Base-by-base conservation (phyloP, 192 early-diverging fungal genomes). In the Dispira simplex region DNA sequence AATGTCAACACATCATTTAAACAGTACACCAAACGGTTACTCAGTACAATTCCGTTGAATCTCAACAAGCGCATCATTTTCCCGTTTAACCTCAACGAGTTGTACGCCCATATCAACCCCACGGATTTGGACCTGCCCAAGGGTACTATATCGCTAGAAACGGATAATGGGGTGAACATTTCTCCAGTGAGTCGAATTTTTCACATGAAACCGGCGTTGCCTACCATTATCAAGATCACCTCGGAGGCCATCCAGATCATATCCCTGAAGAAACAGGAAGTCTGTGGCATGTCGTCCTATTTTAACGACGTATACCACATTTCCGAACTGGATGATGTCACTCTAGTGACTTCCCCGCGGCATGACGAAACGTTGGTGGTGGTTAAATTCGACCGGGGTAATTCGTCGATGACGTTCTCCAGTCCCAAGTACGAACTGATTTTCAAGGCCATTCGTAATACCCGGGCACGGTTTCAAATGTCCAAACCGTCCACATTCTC, bases 221-320 rank as follows among this genome's bases (percentile, higher is more conserved):
- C 89, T 12, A 90, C 92, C 28, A 80, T 82, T 44, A 77, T 97
- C 62, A 90, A 90, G 70, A 79, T 97, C 65, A 81, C 86, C 12
- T 71, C 78, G 8, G 92, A 97, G 58, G 82, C 79, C 11, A 84
- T 97, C 46, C 89, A 94, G 67, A 80, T 97, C 43, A 84, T 76
- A 5, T 69, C 79, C 52, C 71, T 76, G 64, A 83, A 82, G 70
- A 79, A 86, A 46, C 88, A 90, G 68, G 90, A 94, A 47, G 73
- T 94, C 27, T 76, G 81, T 66, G 87, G 85, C 12, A 70, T 86
- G 56, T 82, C 69, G 60, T 81, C 85, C 47, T 77, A 82, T 56
- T 79, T 89, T 59, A 92, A 93, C 64, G 93, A 98, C 64, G 85
- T 92, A 11, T 89, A 83, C 67, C 88, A 89, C 64, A 89, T 94